phyloP scores from a whole-genome alignment of 148 eudicot genomes.

The Rhododendron ferrugineum region DNA sequence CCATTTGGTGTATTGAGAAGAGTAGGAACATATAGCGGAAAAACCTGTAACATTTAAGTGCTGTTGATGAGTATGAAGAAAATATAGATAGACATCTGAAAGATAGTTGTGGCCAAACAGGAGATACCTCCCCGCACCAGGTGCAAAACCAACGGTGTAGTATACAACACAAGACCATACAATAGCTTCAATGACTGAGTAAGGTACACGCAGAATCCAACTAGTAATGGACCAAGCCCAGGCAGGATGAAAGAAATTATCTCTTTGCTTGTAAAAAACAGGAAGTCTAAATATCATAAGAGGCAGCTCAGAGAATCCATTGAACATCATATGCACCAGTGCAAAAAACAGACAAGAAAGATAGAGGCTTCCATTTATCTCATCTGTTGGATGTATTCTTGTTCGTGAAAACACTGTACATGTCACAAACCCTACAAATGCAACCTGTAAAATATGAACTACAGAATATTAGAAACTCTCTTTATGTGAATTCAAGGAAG shows the following conservation, averaged over 20 bases:
- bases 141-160: constrained; percentile 64
- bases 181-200: constrained; percentile 63
- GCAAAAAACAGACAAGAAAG: constrained; percentile 64
- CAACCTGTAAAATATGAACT: constrained; percentile 41
- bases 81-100: not conserved
- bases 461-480: not conserved
- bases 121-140: constrained; percentile 60
- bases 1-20: constrained; percentile 80
- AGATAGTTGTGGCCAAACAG: not conserved
- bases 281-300: constrained; percentile 76
- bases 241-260: constrained; percentile 71
- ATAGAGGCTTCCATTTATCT: constrained; percentile 54
- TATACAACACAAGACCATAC: constrained; percentile 72
- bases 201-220: constrained; percentile 70
- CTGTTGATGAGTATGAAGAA: constrained; percentile 7
- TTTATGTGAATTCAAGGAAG: not conserved
- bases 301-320: constrained; percentile 84
- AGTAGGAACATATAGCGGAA: constrained; percentile 59
- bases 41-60: constrained; percentile 44
- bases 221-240: constrained; percentile 81
- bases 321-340: constrained; percentile 72
- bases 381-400: constrained; percentile 52
- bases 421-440: constrained; percentile 57
- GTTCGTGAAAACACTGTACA: constrained; percentile 60
- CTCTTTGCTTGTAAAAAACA: constrained; percentile 87